phyloP scores from a whole-genome alignment of 2,329 filamentous ascomycete species.

The Ploettnerulaceae sp. region DNA sequence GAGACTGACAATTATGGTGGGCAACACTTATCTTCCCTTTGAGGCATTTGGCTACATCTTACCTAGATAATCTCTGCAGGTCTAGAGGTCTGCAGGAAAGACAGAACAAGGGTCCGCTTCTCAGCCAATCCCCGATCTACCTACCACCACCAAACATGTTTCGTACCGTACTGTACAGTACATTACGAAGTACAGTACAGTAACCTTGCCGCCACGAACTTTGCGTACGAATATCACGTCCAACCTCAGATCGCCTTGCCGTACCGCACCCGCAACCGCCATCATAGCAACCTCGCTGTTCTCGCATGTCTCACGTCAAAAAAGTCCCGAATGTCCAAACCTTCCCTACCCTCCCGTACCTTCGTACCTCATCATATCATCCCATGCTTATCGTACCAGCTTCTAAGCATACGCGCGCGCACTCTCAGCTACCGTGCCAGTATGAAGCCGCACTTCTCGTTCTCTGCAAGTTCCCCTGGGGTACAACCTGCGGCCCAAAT shows the following conservation, averaged over 20 bases:
- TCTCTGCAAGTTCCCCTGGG: background rate
- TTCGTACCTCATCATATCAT: background rate
- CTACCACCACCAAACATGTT: background rate
- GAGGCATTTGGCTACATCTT: too few species aligned
- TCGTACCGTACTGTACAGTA: too few species aligned
- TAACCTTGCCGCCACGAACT: background rate
- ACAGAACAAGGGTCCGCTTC: too few species aligned
- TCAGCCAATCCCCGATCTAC: too few species aligned
- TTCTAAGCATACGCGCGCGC: background rate
- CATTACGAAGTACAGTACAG: background rate
- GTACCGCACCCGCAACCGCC: background rate
- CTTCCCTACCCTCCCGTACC: background rate
- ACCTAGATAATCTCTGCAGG: too few species aligned
- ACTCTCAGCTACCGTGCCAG: background rate
- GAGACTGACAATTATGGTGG: too few species aligned
- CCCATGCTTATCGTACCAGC: background rate
- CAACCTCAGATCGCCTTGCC: background rate
- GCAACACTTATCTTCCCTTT: too few species aligned
- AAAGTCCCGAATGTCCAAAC: background rate
- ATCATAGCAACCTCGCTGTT: background rate
- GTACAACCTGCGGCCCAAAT: background rate
- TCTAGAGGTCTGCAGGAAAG: too few species aligned
- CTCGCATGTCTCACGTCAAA: slow-evolving; percentile 1
- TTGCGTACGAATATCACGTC: background rate
- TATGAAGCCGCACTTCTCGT: background rate